Evolutionary conservation across 2,329 filamentous ascomycete species (phyloP).

Genomic region (Exophiala sp.): DNA sequence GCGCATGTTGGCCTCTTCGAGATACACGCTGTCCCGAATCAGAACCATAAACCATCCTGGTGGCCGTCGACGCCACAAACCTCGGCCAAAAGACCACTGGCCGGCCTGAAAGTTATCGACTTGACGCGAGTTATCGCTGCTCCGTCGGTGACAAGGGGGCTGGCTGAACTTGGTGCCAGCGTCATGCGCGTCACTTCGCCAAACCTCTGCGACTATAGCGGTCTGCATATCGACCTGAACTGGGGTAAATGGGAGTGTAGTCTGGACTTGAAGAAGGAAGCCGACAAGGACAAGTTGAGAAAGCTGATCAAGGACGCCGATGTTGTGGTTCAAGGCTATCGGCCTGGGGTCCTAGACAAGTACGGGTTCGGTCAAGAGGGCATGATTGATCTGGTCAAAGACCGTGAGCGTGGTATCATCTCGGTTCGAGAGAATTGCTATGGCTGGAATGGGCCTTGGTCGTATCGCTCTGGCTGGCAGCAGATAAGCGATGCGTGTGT

Average conservation of each 20-base stretch:
- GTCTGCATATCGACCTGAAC: slow-evolving; percentile 72
- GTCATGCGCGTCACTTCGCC: slow-evolving; percentile 47
- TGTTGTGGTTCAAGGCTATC: slow-evolving; percentile 54
- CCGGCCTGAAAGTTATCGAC: slow-evolving; percentile 51
- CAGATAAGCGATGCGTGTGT: slow-evolving; percentile 48
- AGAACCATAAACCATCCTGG: slow-evolving; percentile 16
- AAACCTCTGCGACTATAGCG: slow-evolving; percentile 36
- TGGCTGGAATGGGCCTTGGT: slow-evolving; percentile 47
- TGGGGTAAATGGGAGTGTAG: slow-evolving; percentile 66
- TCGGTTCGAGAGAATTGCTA: slow-evolving; percentile 53
- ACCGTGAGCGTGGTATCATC: slow-evolving; percentile 44
- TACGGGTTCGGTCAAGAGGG: slow-evolving; percentile 57
- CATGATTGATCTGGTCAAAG: slow-evolving; percentile 40
- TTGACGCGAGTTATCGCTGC: slow-evolving; percentile 46
- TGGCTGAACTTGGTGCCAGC: slow-evolving; percentile 46
- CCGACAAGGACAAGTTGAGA: slow-evolving; percentile 40
- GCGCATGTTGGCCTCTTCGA: slow-evolving; percentile 42
- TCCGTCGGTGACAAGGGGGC: slow-evolving; percentile 40
- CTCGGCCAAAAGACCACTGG: slow-evolving; percentile 38
- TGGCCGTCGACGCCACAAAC: slow-evolving; percentile 26
- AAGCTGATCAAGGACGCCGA: slow-evolving; percentile 49
- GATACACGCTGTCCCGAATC: slow-evolving; percentile 27
- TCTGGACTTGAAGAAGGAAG: slow-evolving; percentile 46
- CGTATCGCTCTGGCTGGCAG: slow-evolving; percentile 49
- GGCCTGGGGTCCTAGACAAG: slow-evolving; percentile 49